Evolutionary conservation across 1,284 basidiomycete genomes (phyloP).

Genomic region (Rhodotorula sp.): DNA sequence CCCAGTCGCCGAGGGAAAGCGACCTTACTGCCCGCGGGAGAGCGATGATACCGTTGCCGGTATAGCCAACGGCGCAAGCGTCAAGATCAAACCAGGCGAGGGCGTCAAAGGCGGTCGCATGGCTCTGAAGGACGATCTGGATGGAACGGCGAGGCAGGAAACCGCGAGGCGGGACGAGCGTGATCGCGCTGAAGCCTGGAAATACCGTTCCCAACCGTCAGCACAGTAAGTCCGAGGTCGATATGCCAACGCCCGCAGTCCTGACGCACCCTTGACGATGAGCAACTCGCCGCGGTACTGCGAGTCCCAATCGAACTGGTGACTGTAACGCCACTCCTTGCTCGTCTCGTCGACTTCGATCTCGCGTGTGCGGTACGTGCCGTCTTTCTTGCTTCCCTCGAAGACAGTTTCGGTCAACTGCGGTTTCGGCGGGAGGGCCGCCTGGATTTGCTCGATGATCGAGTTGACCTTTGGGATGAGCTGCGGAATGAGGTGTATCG

Average conservation of each 20-base stretch:
- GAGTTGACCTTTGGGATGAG: conserved; percentile 17
- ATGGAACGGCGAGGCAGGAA: neutral
- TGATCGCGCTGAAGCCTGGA: conserved; percentile 12
- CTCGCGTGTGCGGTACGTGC: neutral
- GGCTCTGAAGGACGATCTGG: conserved; percentile 12
- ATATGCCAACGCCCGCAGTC: too few species aligned
- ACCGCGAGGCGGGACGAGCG: conserved; percentile 13
- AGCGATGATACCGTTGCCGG: conserved; percentile 12
- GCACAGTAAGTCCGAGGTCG: too few species aligned
- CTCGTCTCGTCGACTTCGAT: neutral
- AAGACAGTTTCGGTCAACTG: neutral
- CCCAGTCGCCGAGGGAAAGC: conserved; percentile 13
- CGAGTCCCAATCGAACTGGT: neutral
- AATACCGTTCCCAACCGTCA: too few species aligned
- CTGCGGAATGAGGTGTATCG: neutral
- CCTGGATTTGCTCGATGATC: conserved; percentile 17
- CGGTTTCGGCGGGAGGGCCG: neutral
- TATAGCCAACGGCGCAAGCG: conserved; percentile 10
- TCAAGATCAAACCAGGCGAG: conserved; percentile 11
- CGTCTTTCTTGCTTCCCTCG: neutral
- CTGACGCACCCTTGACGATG: conserved; percentile 16
- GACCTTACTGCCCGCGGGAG: conserved; percentile 9
- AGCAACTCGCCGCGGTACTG: conserved; percentile 14
- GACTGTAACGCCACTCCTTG: neutral
- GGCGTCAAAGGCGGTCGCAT: conserved; percentile 3